These are phyloP conservation scores for Beauveria asiatica DNA, from an alignment of 2,329 filamentous ascomycete species.

Conservation along the genomic window DNA sequence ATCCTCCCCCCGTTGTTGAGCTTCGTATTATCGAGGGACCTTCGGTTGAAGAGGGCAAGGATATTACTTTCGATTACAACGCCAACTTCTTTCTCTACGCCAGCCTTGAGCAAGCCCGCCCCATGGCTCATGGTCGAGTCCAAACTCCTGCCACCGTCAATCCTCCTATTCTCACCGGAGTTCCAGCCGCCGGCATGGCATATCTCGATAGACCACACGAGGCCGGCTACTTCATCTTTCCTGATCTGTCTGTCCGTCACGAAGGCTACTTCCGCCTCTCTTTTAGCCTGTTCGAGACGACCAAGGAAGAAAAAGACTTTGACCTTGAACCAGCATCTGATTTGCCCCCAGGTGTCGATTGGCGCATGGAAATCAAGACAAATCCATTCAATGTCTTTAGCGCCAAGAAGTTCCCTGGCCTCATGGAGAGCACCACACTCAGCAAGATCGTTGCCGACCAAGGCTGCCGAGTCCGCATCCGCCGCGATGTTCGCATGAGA, in stretches of 20 bases:
- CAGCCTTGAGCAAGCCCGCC: constrained; percentile 77
- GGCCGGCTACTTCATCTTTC: constrained; percentile 93
- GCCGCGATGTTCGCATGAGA: constrained; percentile 88
- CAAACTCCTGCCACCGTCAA: constrained; percentile 58
- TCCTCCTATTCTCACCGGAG: constrained; percentile 82
- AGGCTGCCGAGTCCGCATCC: constrained; percentile 90
- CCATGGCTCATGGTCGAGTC: constrained; percentile 72
- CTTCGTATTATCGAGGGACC: constrained; percentile 73
- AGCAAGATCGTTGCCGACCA: constrained; percentile 93
- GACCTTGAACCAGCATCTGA: constrained; percentile 46
- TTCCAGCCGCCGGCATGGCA: constrained; percentile 90
- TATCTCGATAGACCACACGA: constrained; percentile 80
- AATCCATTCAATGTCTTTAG: constrained; percentile 82
- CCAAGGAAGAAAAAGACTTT: constrained; percentile 74
- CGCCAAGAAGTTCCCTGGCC: constrained; percentile 95
- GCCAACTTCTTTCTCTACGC: constrained; percentile 97
- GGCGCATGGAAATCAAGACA: constrained; percentile 85
- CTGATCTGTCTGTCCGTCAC: constrained; percentile 89
- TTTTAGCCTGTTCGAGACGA: constrained; percentile 90
- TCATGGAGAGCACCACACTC: constrained; percentile 79
- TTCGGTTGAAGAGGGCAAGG: constrained; percentile 50
- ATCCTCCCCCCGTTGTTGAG: constrained; percentile 90
- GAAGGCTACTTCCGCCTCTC: constrained; percentile 87
- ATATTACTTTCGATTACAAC: constrained; percentile 85
- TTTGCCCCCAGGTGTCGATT: constrained; percentile 56